phyloP scores from a whole-genome alignment of 192 early-diverging fungal species.

The Allomyces arbusculus region DNA sequence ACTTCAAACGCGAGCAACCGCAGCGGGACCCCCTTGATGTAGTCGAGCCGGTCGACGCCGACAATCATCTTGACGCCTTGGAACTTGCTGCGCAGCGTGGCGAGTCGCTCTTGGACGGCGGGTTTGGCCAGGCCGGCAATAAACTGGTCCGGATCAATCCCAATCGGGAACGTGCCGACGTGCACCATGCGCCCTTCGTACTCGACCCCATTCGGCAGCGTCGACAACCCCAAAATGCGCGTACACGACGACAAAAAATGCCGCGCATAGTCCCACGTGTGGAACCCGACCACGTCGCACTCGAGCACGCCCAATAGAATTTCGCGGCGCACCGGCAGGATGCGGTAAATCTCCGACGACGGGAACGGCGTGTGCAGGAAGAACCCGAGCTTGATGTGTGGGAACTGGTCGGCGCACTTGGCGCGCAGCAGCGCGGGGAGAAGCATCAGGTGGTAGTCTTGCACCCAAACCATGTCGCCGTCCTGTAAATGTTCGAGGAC shows the following conservation, averaged over 20 bases:
- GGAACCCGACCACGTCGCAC: constrained; percentile 91
- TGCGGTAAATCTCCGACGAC: constrained; percentile 87
- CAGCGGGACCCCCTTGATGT: constrained; percentile 94
- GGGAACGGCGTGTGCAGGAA: constrained; percentile 98
- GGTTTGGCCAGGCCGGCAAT: constrained; percentile 54
- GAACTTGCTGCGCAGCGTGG: constrained; percentile 65
- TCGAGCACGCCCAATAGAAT: constrained; percentile 85
- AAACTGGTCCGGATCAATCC: constrained; percentile 93
- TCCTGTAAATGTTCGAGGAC: constrained; percentile 63
- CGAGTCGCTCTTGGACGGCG: constrained; percentile 52
- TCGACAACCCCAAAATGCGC: constrained; percentile 82
- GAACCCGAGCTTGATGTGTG: constrained; percentile 83
- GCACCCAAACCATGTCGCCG: constrained; percentile 75
- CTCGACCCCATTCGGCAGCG: constrained; percentile 84
- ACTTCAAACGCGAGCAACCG: constrained; percentile 53
- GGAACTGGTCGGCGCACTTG: constrained; percentile 25
- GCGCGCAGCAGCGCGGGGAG: constrained; percentile 70
- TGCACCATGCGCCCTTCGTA: constrained; percentile 77
- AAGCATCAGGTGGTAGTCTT: constrained; percentile 98
- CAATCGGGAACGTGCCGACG: constrained; percentile 97
- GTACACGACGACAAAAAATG: constrained; percentile 96
- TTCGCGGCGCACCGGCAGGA: constrained; percentile 81
- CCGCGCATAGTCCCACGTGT: constrained; percentile 97
- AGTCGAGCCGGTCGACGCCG: constrained; percentile 95
- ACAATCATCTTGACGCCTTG: constrained; percentile 74